Evolutionary conservation across 352 stramenopile genomes (phyloP), one percentile per base, ranked within the genome.

Genomic region (Phytophthora pisi): DNA sequence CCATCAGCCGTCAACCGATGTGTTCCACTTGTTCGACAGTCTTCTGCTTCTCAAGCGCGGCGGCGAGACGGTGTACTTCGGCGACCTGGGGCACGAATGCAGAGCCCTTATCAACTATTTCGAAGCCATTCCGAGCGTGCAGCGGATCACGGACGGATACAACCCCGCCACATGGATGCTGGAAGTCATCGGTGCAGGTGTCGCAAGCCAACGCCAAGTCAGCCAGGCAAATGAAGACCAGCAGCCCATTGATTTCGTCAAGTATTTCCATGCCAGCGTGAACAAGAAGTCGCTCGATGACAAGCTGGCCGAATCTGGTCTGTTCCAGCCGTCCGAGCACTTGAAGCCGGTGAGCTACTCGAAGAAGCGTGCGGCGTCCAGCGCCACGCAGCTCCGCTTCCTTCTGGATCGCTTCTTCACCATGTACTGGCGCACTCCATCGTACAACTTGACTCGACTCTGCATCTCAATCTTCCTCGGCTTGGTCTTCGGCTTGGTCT

Each of bases 21-120:
- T 98, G 0, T 98, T 98, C 26, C 82, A 88, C 18, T 82, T 92
- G 11, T 97, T 98, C 66, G 91, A 98, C 72, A 85, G 86, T 26
- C 56, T 97, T 1, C 79, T 98, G 52, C 67, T 98, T 3, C 75
- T 98, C 47, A 87, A 92, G 58, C 79, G 78, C 8, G 86, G 84
- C 7, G 86, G 86, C 4, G 72, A 88, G 46, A 82, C 66, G 0
- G 78, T 90, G 10, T 94, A 81, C 51, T 84, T 95, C 38, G 78
- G 75, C 16, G 69, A 79, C 5, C 40, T 89, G 16, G 73, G 80
- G 1, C 40, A 61, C 5, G 52, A 82, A 50, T 68, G 73, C 20
- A 56, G 42, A 23, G 23, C 38, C 0, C 51, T 93, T 28, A 75
- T 91, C 49, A 54, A 82, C 9, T 91, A 91, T 62, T 87, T 90